phyloP scores from a whole-genome alignment of 768 basidiomycete genomes.

The Filobasidium wieringae region DNA sequence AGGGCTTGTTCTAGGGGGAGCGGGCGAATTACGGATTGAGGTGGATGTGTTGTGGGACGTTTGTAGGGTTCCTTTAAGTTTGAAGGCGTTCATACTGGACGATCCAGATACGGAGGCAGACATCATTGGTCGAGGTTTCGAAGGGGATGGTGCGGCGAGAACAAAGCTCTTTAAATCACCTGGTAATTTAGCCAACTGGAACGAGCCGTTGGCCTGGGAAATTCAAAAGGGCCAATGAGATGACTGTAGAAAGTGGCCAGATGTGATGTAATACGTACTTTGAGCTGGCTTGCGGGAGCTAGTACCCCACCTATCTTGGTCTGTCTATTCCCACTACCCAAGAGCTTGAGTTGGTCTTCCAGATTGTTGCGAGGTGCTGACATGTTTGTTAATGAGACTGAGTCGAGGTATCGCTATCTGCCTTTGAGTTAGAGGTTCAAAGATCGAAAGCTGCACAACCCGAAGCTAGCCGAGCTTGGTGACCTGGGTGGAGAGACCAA shows the following conservation, averaged over 20 bases:
- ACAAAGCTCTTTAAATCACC: background rate
- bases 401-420: no score
- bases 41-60: background rate
- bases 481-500: no score
- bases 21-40: background rate
- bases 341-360: conserved; percentile 10
- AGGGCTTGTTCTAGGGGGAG: background rate
- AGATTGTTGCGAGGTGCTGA: conserved; percentile 14
- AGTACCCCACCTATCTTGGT: background rate
- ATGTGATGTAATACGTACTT: background rate
- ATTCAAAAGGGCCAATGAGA: no score
- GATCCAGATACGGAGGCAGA: background rate
- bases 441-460: no score
- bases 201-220: background rate
- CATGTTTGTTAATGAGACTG: no score
- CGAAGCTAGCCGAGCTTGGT: no score
- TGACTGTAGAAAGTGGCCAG: no score
- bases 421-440: no score
- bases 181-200: background rate
- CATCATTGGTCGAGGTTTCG: background rate
- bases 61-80: background rate
- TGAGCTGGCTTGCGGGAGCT: background rate
- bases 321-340: background rate
- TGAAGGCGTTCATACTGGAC: background rate
- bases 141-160: background rate